Conservation (phyloP, 768 basidiomycete genomes). For the Agaricus sinodeliciosus region DNA sequence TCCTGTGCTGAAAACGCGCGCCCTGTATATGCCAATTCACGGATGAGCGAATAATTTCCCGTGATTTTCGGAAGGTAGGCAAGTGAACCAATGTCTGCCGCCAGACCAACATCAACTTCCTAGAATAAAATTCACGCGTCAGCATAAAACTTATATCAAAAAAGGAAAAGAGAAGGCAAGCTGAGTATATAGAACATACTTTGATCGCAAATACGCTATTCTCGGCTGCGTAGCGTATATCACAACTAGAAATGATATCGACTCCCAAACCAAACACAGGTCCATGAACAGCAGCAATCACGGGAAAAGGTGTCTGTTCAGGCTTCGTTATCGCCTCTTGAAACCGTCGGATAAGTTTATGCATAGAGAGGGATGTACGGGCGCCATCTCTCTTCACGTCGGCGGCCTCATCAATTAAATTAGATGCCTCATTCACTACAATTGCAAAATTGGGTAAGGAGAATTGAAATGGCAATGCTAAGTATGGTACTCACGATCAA, state of each 20-base stretch:
- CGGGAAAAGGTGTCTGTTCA: conserved; percentile 65
- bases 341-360: conserved; percentile 47
- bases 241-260: conserved; percentile 70
- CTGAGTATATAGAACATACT: conserved; percentile 27
- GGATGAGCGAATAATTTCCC: conserved; percentile 64
- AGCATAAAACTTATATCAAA: neutral
- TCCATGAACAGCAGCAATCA: conserved; percentile 80
- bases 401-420: conserved; percentile 18
- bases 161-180: conserved; percentile 33
- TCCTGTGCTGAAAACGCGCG: conserved; percentile 63
- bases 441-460: neutral
- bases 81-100: conserved; percentile 84
- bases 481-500: conserved; percentile 54
- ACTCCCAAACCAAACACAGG: conserved; percentile 69
- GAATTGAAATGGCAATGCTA: neutral
- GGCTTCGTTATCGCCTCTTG: conserved; percentile 68
- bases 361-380: conserved; percentile 41
- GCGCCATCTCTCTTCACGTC: conserved; percentile 37
- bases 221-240: conserved; percentile 68
- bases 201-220: conserved; percentile 67
- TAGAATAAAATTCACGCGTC: conserved; percentile 20
- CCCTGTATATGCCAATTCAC: conserved; percentile 74
- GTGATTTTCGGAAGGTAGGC: conserved; percentile 74
- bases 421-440: conserved; percentile 25
- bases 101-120: conserved; percentile 86